Evolutionary conservation across 306 rosid genomes (phyloP), one percentile per base, ranked within the genome.

Genomic region (Cicer yamashitae): DNA sequence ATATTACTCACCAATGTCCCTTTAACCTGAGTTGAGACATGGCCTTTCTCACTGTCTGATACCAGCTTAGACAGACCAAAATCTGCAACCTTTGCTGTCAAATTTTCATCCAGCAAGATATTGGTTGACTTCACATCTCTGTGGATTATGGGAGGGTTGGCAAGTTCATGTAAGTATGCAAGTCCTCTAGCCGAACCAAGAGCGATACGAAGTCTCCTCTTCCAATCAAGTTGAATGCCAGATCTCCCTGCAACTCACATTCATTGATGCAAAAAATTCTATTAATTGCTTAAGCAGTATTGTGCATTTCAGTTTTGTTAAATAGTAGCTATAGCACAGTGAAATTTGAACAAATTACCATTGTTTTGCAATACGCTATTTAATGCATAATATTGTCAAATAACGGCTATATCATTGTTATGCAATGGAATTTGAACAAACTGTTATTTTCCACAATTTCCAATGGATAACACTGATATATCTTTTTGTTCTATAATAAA

Each of bases 151-250:
- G 97, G 96, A 80, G 98, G 98, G 75, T 90, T 89, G 41, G 98
- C 98, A 66, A 91, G 98, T 78, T 94, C 98, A 45, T 94, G 98
- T 8, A 91, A 84, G 78, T 94, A 94, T 56, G 97, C 86, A n/a
- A 94, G 89, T 80, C 98, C 98, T 89, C 98, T 86, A 0, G 96
- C 96, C 3, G 96, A 94, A 71, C 98, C 98, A 59, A 94, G 96
- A 44, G 98, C 92, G 44, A 91, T 52, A 6, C 96, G 94, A 34
- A 94, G 94, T 74, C 98, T 89, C 82, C 96, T 90, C 85, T 94
- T 94, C 98, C 98, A 94, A 69, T 94, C 98, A 37, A 91, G 96
- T 76, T 80, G 77, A 83, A 86, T 85, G 30, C 88, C 96, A 54
- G 91, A 89, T 78, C 73, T 91, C 67, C 97, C 97, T 94, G 81